phyloP scores from a whole-genome alignment of 495 filamentous ascomycete genomes.

The Daldinia caldariorum region DNA sequence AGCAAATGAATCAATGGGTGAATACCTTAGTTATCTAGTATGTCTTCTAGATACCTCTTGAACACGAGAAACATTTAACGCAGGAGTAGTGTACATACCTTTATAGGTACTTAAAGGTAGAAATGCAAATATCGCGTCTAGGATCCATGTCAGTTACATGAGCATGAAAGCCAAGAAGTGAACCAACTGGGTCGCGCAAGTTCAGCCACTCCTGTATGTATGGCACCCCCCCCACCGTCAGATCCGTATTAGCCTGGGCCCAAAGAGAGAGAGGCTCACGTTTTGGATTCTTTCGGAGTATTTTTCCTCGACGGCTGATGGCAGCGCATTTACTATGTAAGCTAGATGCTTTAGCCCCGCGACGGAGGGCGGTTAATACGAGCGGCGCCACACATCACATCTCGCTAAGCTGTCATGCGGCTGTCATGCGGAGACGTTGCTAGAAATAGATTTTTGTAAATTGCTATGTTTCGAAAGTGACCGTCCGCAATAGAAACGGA shows the following conservation, averaged over 20 bases:
- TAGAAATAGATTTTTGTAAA: constrained; percentile 13
- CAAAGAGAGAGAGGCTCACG: constrained; percentile 34
- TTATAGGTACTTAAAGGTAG: neutral
- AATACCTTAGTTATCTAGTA: neutral
- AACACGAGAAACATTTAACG: constrained; percentile 2
- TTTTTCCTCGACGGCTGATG: constrained; percentile 42
- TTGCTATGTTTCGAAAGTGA: neutral
- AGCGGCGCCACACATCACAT: constrained; percentile 28
- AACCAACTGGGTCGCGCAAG: constrained; percentile 15
- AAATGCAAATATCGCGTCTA: constrained; percentile 11
- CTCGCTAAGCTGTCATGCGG: constrained; percentile 10
- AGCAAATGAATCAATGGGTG: neutral
- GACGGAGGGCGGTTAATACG: constrained; percentile 36
- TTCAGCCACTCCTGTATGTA: constrained; percentile 22
- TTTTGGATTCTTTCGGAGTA: constrained; percentile 25
- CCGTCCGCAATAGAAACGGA: constrained; percentile 18
- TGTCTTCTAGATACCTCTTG: neutral
- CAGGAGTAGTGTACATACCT: neutral
- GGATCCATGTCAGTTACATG: constrained; percentile 19
- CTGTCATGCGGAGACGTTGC: constrained; percentile 14
- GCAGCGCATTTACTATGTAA: constrained; percentile 33
- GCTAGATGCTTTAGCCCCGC: constrained; percentile 28
- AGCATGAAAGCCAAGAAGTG: constrained; percentile 27
- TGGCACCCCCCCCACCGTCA: constrained; percentile 19
- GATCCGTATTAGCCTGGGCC: constrained; percentile 37